Conservation (phyloP, 2,329 filamentous ascomycete genomes). For the Phoma herbarum region DNA sequence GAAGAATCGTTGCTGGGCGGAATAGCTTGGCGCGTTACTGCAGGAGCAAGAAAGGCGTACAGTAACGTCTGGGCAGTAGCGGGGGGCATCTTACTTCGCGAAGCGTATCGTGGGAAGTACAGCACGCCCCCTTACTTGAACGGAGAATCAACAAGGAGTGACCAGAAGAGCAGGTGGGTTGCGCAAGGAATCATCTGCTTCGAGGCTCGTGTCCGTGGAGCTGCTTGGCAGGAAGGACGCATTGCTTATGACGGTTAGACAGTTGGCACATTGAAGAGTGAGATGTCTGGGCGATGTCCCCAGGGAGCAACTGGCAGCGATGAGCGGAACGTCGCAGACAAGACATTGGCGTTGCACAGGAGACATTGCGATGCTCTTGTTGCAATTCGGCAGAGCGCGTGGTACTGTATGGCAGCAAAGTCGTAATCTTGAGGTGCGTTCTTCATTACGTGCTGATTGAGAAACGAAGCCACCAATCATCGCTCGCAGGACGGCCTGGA, state of each 20-base stretch:
- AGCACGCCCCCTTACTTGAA: conserved; percentile 4
- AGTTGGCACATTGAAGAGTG: conserved; percentile 1
- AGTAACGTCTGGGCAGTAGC: conserved; percentile 20
- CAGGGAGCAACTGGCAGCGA: conserved; percentile 10
- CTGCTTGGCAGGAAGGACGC: conserved; percentile 14
- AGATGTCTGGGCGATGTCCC: conserved; percentile 11
- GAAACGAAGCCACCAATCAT: conserved; percentile 19
- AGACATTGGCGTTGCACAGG: conserved; percentile 6
- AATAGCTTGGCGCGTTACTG: conserved; percentile 22
- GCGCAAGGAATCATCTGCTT: conserved; percentile 18
- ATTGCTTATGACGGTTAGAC: conserved; percentile 17
- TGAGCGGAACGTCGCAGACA: conserved; percentile 6
- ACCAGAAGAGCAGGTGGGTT: conserved; percentile 17
- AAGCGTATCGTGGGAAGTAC: conserved; percentile 14
- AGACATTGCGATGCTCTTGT: conserved; percentile 8
- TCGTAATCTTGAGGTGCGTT: conserved; percentile 11
- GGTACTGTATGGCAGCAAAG: conserved; percentile 4
- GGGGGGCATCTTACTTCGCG: conserved; percentile 14
- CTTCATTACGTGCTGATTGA: conserved; percentile 17
- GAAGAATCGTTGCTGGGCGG: conserved; percentile 19
- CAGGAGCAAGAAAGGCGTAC: conserved; percentile 13
- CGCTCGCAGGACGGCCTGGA: not conserved
- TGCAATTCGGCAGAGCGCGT: conserved; percentile 1
- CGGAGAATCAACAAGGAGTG: conserved; percentile 8
- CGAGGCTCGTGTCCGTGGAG: conserved; percentile 11